Evolutionary conservation across 306 rosid species (phyloP).

Genomic region (Dryas drummondii): DNA sequence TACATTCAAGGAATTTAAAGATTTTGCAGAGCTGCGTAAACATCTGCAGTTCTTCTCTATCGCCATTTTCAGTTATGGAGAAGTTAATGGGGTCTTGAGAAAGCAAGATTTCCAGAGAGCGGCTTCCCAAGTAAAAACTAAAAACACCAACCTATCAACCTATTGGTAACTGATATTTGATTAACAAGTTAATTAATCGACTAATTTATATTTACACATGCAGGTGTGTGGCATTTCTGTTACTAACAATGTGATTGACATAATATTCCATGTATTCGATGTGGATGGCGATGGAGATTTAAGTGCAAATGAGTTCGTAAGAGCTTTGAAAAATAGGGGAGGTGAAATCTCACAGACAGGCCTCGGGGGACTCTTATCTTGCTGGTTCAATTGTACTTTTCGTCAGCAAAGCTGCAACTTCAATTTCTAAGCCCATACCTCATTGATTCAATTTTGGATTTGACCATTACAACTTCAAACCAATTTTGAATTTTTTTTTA

Average conservation of each 20-base stretch:
- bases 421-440: slow-evolving; percentile 17
- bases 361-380: slow-evolving; percentile 42
- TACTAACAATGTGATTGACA: slow-evolving; percentile 56
- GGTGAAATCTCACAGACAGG: slow-evolving; percentile 26
- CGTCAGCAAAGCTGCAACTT: slow-evolving; percentile 36
- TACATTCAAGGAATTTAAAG: slow-evolving; percentile 63
- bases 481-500: neutral
- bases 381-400: slow-evolving; percentile 55
- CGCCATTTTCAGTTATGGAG: slow-evolving; percentile 76
- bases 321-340: slow-evolving; percentile 58
- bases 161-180: too few species aligned
- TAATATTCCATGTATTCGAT: slow-evolving; percentile 73
- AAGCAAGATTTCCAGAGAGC: slow-evolving; percentile 79
- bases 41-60: slow-evolving; percentile 57
- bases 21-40: slow-evolving; percentile 59
- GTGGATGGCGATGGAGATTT: slow-evolving; percentile 58
- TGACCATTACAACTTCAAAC: neutral
- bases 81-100: slow-evolving; percentile 62
- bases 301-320: slow-evolving; percentile 61
- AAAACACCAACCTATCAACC: neutral
- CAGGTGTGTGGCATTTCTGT: slow-evolving; percentile 67
- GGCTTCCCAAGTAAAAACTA: slow-evolving; percentile 68
- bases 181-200: neutral
- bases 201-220: slow-evolving; percentile 24
- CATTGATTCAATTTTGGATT: too few species aligned